Evolutionary conservation across 106 monocot species (phyloP).

Genomic region (Amphibolis antarctica): DNA sequence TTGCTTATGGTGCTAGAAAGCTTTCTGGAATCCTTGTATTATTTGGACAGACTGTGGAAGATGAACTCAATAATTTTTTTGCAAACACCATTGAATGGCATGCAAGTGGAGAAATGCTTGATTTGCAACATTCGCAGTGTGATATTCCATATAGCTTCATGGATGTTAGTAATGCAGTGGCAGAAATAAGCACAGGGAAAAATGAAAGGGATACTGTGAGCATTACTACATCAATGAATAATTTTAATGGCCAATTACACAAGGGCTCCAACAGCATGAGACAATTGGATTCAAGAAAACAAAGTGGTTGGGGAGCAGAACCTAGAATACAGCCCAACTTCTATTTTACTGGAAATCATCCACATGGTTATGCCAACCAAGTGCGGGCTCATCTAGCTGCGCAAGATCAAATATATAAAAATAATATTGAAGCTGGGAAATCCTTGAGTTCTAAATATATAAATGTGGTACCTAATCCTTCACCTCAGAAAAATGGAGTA

Average conservation of each 20-base stretch:
- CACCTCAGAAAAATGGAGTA: neutral
- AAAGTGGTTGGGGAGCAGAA: too few species aligned
- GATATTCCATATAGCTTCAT: neutral
- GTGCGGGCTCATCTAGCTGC: neutral
- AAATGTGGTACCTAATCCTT: neutral
- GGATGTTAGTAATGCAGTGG: neutral
- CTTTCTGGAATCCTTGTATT: conserved; percentile 41
- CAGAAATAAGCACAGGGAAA: conserved; percentile 2
- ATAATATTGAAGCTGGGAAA: neutral
- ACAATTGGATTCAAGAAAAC: neutral
- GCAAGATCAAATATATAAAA: neutral
- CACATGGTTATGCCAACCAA: neutral
- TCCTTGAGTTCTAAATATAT: neutral
- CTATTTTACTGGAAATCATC: neutral
- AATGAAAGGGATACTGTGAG: neutral
- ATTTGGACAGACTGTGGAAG: conserved; percentile 25
- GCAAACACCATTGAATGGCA: conserved; percentile 62
- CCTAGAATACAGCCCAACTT: neutral
- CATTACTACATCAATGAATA: conserved; percentile 5
- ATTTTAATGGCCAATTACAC: neutral
- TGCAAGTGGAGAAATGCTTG: conserved; percentile 48
- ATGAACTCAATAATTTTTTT: conserved; percentile 55
- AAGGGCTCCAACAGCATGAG: neutral
- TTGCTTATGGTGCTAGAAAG: conserved; percentile 69
- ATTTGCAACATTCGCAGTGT: conserved; percentile 23